Base-by-base conservation (phyloP, 768 basidiomycete species). In the Omphalotus guepiniiformis region DNA sequence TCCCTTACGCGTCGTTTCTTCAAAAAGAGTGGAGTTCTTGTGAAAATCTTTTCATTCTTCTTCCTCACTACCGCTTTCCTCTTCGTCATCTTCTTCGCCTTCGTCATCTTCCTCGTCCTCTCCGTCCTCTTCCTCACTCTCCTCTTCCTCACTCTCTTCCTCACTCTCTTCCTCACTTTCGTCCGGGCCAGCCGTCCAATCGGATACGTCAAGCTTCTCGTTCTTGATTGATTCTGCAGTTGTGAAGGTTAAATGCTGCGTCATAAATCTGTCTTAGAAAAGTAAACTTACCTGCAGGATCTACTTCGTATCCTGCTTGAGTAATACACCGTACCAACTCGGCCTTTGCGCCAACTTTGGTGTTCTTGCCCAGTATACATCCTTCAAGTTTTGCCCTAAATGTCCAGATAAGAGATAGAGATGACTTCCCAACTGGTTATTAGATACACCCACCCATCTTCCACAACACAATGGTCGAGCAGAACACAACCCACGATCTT, bases 381-480 rank as follows among this genome's bases (percentile, higher is more conserved):
- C 80, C 80, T 13, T 91, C 88, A 2, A 92, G 63, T 64, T 85
- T 90, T 3, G 79, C 86, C 2, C 88, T 90, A 29, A 37, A 32
- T 16, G 3, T 54, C 49, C 38, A 48, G 26, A 35, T 47, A 6
- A 39, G 21, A 48, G 18, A 29, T 35, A 23, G 19, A 21, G 7
- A 27, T 25, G n/a, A n/a, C n/a, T n/a, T n/a, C n/a, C n/a, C n/a
- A n/a, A n/a, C n/a, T n/a, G n/a, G n/a, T 40, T 8, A 12, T 19
- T 1, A 6, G 26, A 19, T n/a, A 45, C 5, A 59, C 80, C 58
- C 53, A 92, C 93, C 92, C 91, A 49, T 95, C 92, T 35, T 79
- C 87, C 11, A 97, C 69, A 3, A 88, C 76, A 56, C 93, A 94
- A 57, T 95, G 93, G 59, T 96, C 94, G 53, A 93, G 73, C 19